phyloP scores from a whole-genome alignment of 106 monocot genomes.

The Platanthera guangdongensis region DNA sequence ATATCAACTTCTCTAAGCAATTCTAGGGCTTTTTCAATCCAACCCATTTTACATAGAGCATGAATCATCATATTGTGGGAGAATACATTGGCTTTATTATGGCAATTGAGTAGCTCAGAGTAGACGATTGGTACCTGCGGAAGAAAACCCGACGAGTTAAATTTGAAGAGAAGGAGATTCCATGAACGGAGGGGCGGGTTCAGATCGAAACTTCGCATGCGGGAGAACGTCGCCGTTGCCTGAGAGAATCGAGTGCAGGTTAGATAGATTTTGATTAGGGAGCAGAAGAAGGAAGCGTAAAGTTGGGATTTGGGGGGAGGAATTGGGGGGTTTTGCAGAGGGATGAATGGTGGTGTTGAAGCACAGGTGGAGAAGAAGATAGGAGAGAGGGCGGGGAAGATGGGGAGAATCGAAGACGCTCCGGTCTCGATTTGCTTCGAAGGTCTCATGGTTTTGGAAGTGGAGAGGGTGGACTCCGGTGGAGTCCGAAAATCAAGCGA shows the following conservation, averaged over 20 bases:
- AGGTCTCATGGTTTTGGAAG: slow-evolving; percentile 9
- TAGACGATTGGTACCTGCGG: slow-evolving; percentile 43
- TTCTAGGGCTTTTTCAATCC: slow-evolving; percentile 14
- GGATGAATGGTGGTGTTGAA: neutral
- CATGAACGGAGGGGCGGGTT: slow-evolving; percentile 41
- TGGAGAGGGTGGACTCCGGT: neutral
- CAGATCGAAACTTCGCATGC: slow-evolving; percentile 49
- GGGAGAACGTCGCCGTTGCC: slow-evolving; percentile 36
- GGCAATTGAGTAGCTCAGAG: slow-evolving; percentile 38
- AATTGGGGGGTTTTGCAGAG: slow-evolving; percentile 8
- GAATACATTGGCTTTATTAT: slow-evolving; percentile 19
- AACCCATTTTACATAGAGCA: slow-evolving; percentile 37
- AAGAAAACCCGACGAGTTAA: slow-evolving; percentile 62
- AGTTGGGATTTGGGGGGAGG: slow-evolving; percentile 55
- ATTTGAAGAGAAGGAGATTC: slow-evolving; percentile 51
- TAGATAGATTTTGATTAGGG: slow-evolving; percentile 48
- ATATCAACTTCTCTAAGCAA: slow-evolving; percentile 24
- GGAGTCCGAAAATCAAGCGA: no score
- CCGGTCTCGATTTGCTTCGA: slow-evolving; percentile 11
- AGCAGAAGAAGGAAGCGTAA: slow-evolving; percentile 65
- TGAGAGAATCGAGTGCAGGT: slow-evolving; percentile 37
- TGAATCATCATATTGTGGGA: slow-evolving; percentile 63
- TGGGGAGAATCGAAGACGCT: neutral
- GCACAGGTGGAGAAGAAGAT: neutral
- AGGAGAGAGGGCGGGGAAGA: neutral